Evolutionary conservation across 495 filamentous ascomycete species (phyloP), one percentile per base, ranked within the genome.

Genomic region (Daldinia grandis): DNA sequence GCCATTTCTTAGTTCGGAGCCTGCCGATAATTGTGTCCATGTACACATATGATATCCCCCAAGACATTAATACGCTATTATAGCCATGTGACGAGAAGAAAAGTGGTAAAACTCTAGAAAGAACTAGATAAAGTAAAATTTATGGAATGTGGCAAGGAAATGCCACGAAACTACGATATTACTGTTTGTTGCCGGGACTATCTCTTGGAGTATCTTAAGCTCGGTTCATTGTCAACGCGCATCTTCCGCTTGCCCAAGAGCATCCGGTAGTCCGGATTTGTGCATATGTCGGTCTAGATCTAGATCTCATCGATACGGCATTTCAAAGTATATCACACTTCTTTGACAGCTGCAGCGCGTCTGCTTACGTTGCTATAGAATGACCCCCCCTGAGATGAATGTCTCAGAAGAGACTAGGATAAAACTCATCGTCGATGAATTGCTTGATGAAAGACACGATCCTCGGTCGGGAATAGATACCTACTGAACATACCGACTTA

Each of bases 341-440:
- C 50, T 53, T 5, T 47, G 50, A 28, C 35, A 62, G 50, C 31
- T 55, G 44, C 49, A 19, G 42, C 33, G 44, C 49, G 57, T 30
- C 61, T 50, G 53, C 51, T 42, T 35, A 62, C 58, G 51, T 64
- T 56, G 50, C 47, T 31, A 53, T 62, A 62, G 30, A 51, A 68
- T 58, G 55, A 58, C 33, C 27, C n/a, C 56, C 37, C 44, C 44
- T 47, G 51, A 65, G 40, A 53, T 58, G 38, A 57, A 62, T 64
- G 70, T 73, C 65, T 73, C 65, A 69, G 65, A 50, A 57, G 25
- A 14, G 53, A 69, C 65, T 24, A 28, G 70, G 65, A 38, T 44
- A 54, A 12, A 8, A 27, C 55, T 35, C 12, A 58, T 62, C 24
- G 19, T 49, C 35, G 58, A 68, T 33, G 47, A n/a, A 62, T 38